Evolutionary conservation across 1,284 basidiomycete genomes (phyloP).

Genomic region (Chondrostereum purpureum): DNA sequence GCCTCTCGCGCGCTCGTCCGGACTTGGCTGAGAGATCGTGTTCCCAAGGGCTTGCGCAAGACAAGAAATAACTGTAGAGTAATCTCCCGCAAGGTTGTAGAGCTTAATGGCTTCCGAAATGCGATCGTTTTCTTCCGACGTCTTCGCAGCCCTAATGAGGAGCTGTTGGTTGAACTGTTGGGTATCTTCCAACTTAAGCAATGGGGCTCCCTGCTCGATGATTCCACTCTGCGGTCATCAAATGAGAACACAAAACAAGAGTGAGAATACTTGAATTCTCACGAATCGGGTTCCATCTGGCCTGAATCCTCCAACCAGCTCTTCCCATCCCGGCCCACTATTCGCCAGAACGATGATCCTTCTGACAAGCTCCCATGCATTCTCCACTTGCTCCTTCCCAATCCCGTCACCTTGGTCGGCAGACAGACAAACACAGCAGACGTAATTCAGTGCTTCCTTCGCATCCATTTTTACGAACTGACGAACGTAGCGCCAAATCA

Average conservation of each 20-base stretch:
- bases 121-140: slow-evolving; percentile 72
- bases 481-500: slow-evolving; percentile 90
- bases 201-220: slow-evolving; percentile 76
- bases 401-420: slow-evolving; percentile 67
- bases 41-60: slow-evolving; percentile 89
- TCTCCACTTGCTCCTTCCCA: slow-evolving; percentile 80
- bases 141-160: slow-evolving; percentile 73
- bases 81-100: slow-evolving; percentile 93
- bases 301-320: slow-evolving; percentile 86
- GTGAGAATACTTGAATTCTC: too few relatives aligned
- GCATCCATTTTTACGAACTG: slow-evolving; percentile 90
- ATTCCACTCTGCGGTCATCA: slow-evolving; percentile 73
- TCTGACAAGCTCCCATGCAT: slow-evolving; percentile 82
- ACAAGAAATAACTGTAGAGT: slow-evolving; percentile 81
- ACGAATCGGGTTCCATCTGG: slow-evolving; percentile 86
- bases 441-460: slow-evolving; percentile 91
- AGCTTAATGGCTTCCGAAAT: slow-evolving; percentile 91
- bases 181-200: slow-evolving; percentile 71
- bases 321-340: slow-evolving; percentile 79
- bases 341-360: slow-evolving; percentile 86
- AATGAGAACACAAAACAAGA: not conserved
- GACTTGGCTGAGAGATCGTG: slow-evolving; percentile 64
- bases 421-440: slow-evolving; percentile 83
- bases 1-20: slow-evolving; percentile 63
- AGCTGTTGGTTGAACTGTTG: slow-evolving; percentile 80